A percentile compares a stretch with the other conserved stretches of the same genome.
phyloP scores from a whole-genome alignment of 192 early-diverging fungal genomes.

The Entophlyctis luteolus region DNA sequence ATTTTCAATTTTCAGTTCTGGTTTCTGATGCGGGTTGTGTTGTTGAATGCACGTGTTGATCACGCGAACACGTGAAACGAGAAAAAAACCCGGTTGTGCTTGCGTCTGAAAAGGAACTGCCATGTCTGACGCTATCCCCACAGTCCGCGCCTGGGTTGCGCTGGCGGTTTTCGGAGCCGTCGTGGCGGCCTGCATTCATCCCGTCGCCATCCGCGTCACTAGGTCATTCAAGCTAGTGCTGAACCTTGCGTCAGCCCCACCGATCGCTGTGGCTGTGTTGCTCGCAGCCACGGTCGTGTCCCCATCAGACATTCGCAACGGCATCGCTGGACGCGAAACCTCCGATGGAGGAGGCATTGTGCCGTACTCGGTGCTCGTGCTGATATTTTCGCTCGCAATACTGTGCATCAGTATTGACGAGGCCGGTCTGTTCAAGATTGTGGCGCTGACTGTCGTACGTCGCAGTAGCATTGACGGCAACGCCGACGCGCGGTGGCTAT shows the following conservation, averaged over 20 bases:
- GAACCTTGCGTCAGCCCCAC: constrained; percentile 69
- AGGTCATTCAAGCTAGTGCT: constrained; percentile 48
- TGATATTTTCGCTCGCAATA: constrained; percentile 77
- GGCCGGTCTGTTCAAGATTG: constrained; percentile 57
- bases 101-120: too few species aligned
- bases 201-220: too few species aligned
- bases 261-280: constrained; percentile 65
- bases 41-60: too few species aligned
- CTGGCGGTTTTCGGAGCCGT: too few species aligned
- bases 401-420: constrained; percentile 81
- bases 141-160: too few species aligned
- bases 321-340: constrained; percentile 52
- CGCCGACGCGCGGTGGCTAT: constrained; percentile 39
- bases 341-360: constrained; percentile 51
- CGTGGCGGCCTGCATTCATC: too few species aligned
- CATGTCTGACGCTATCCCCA: too few species aligned
- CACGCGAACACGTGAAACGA: too few species aligned
- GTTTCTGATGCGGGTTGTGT: too few species aligned
- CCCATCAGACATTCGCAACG: constrained; percentile 42
- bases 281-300: constrained; percentile 57
- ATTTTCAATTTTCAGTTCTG: neutral
- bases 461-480: constrained; percentile 51
- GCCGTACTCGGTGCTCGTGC: constrained; percentile 78
- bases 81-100: too few species aligned
- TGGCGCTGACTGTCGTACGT: constrained; percentile 23